Conservation (phyloP, 148 eudicot genomes). For the Camellia granthamiana region DNA sequence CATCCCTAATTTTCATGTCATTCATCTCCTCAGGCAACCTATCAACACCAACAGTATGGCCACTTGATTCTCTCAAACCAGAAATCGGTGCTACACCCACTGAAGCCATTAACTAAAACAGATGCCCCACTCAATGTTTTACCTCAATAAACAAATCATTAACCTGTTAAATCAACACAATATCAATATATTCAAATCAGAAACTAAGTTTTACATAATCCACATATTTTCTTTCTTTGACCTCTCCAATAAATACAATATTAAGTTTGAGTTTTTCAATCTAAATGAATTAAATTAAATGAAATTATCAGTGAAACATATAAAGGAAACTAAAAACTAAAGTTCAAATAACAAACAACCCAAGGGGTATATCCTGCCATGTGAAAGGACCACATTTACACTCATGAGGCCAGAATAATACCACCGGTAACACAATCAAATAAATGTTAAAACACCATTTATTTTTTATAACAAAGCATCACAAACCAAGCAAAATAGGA, state of each 20-base stretch:
- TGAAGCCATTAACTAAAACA: conserved; percentile 43
- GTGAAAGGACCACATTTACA: background rate
- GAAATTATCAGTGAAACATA: background rate
- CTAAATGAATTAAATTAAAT: background rate
- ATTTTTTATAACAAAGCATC: background rate
- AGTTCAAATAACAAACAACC: background rate
- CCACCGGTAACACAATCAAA: background rate
- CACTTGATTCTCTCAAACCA: conserved; percentile 57
- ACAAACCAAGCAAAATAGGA: background rate
- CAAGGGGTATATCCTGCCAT: background rate
- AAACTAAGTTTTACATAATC: background rate
- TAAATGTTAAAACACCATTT: background rate
- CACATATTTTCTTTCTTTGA: background rate
- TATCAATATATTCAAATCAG: background rate
- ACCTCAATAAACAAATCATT: background rate
- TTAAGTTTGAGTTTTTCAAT: background rate
- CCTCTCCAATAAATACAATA: background rate
- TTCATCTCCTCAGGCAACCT: conserved; percentile 76
- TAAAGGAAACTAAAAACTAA: background rate
- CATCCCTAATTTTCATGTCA: conserved; percentile 84
- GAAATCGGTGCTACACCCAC: conserved; percentile 49
- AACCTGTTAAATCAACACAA: conserved; percentile 12
- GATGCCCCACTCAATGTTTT: conserved; percentile 14
- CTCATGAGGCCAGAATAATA: background rate
- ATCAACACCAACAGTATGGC: conserved; percentile 53